phyloP scores from a whole-genome alignment of 1,139 yeast genomes.

The Kodamaea plutei region DNA sequence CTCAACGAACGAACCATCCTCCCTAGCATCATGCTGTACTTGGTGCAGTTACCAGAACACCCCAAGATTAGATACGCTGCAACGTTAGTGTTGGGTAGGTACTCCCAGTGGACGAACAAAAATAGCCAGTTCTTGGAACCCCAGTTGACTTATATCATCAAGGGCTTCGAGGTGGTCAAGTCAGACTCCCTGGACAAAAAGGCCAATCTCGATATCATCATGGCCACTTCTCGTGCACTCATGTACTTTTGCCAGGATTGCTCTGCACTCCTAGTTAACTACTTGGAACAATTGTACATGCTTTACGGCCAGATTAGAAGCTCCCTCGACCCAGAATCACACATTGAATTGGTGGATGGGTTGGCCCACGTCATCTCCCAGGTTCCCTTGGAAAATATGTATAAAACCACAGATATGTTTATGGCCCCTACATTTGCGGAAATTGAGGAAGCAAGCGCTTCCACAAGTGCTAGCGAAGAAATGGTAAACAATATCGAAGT shows the following conservation, averaged over 20 bases:
- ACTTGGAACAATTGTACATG: conserved; percentile 70
- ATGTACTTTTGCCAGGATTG: conserved; percentile 96
- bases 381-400: conserved; percentile 35
- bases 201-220: conserved; percentile 49
- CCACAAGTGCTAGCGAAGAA: conserved; percentile 12
- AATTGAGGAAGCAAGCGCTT: conserved; percentile 30
- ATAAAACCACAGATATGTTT: conserved; percentile 47
- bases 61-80: conserved; percentile 88
- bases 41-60: conserved; percentile 77
- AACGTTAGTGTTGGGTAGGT: conserved; percentile 86
- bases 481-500: conserved; percentile 73
- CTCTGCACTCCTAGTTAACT: conserved; percentile 58
- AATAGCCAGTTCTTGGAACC: conserved; percentile 80
- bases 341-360: conserved; percentile 84
- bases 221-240: conserved; percentile 90
- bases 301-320: conserved; percentile 64
- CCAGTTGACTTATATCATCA: conserved; percentile 79
- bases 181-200: conserved; percentile 11
- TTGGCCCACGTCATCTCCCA: conserved; percentile 77
- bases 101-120: conserved; percentile 89
- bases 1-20: conserved; percentile 61
- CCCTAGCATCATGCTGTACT: conserved; percentile 72
- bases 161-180: conserved; percentile 56
- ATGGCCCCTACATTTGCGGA: conserved; percentile 61
- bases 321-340: conserved; percentile 61